A percentile compares a stretch with the other conserved stretches of the same genome.
phyloP scores from a whole-genome alignment of 352 stramenopile genomes.

The Pythium graminicola region DNA sequence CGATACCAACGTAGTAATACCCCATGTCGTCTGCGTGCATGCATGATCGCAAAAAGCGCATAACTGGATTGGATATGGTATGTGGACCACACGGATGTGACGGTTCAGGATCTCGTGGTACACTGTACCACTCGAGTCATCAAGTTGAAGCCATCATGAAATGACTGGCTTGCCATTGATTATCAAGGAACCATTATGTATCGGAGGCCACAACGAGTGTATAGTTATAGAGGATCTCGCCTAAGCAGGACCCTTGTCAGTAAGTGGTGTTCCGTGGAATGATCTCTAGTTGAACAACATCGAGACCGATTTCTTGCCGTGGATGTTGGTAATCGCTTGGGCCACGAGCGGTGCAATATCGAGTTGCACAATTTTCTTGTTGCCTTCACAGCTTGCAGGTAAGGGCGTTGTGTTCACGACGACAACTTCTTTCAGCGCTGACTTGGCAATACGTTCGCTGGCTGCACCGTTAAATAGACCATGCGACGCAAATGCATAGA shows the following conservation, averaged over 20 bases:
- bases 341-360: conserved; percentile 97
- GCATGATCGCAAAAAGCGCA: too few relatives aligned
- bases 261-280: background rate
- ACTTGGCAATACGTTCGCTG: conserved; percentile 86
- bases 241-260: background rate
- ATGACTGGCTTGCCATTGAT: conserved; percentile 1
- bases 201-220: background rate
- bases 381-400: conserved; percentile 84
- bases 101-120: conserved; percentile 22
- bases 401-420: conserved; percentile 88
- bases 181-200: background rate
- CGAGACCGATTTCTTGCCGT: conserved; percentile 99
- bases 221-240: conserved; percentile 17
- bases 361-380: conserved; percentile 97
- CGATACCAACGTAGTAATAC: too few relatives aligned
- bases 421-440: conserved; percentile 87
- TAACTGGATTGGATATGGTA: conserved; percentile 12
- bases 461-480: conserved; percentile 94
- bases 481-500: conserved; percentile 99
- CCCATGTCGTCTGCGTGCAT: too few relatives aligned
- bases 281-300: conserved; percentile 97
- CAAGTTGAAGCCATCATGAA: conserved; percentile 10
- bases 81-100: conserved; percentile 19
- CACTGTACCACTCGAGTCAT: conserved; percentile 13
- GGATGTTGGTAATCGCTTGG: conserved; percentile 99